These are phyloP conservation scores for Fusarium sarcochroum DNA, from an alignment of 2,329 filamentous ascomycete genomes.

Conservation along the genomic window DNA sequence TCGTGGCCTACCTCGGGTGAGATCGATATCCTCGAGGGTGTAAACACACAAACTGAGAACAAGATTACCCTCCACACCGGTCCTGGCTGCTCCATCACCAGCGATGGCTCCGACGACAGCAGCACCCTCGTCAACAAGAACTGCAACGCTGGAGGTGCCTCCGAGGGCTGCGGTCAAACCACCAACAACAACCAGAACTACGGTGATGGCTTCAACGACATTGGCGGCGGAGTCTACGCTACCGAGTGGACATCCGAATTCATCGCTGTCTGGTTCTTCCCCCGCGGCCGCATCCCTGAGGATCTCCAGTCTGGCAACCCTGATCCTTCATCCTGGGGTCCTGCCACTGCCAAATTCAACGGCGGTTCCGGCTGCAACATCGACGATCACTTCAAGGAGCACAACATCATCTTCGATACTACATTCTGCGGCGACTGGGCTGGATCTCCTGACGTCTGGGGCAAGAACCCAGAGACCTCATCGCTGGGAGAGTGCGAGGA, in stretches of 20 bases:
- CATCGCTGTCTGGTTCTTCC: conserved; percentile 89
- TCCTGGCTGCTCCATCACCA: conserved; percentile 69
- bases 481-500: conserved; percentile 77
- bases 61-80: conserved; percentile 78
- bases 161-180: conserved; percentile 71
- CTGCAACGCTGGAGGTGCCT: conserved; percentile 69
- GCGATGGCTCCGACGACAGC: conserved; percentile 62
- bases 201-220: conserved; percentile 79
- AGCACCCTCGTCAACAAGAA: conserved; percentile 63
- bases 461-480: conserved; percentile 68
- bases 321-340: conserved; percentile 77
- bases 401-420: conserved; percentile 85
- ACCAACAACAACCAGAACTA: conserved; percentile 69
- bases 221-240: conserved; percentile 78
- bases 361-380: conserved; percentile 79
- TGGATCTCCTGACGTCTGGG: conserved; percentile 72
- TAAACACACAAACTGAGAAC: conserved; percentile 73
- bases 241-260: conserved; percentile 80
- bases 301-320: conserved; percentile 74
- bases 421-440: conserved; percentile 94
- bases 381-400: conserved; percentile 74
- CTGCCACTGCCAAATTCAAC: conserved; percentile 76
- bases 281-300: conserved; percentile 72
- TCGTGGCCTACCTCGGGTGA: conserved; percentile 80
- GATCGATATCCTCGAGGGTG: conserved; percentile 86